Conservation (phyloP, 2,329 filamentous ascomycete genomes). For the Colletotrichum viniferum region DNA sequence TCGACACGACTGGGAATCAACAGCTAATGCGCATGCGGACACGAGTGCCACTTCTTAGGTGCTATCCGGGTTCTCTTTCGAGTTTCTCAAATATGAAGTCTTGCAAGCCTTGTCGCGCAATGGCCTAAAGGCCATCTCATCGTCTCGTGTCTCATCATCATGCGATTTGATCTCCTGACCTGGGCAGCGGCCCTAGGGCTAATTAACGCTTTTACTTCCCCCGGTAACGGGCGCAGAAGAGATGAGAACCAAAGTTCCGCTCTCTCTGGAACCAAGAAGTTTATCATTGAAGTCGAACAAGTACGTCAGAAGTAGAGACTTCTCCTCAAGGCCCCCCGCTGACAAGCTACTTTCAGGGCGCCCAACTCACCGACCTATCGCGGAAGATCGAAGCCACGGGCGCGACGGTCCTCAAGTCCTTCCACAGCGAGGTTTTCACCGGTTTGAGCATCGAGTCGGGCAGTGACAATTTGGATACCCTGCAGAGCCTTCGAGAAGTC, state of each 20-base stretch:
- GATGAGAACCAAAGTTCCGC: background rate
- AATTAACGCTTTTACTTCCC: background rate
- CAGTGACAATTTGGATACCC: constrained; percentile 35
- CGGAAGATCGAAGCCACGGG: constrained; percentile 19
- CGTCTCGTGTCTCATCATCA: background rate
- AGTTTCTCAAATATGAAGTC: background rate
- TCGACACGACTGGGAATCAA: background rate
- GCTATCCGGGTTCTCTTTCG: constrained; percentile 1
- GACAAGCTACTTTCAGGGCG: background rate
- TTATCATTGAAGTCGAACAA: constrained; percentile 24
- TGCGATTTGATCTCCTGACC: background rate
- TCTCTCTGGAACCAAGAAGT: constrained; percentile 6
- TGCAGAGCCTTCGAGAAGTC: constrained; percentile 24
- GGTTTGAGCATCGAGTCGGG: constrained; percentile 37
- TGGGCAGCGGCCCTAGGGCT: background rate
- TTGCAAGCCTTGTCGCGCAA: background rate
- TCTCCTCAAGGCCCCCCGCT: background rate
- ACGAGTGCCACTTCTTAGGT: background rate
- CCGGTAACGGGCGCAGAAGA: background rate
- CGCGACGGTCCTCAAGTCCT: constrained; percentile 21
- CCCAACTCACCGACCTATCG: constrained; percentile 10
- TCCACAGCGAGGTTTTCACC: constrained; percentile 33
- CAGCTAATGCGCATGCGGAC: background rate
- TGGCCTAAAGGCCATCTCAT: background rate
- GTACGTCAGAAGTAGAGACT: background rate